These are phyloP conservation scores for Ceratobasidium sp. DNA, from an alignment of 1,284 basidiomycete species.

Conservation along the genomic window DNA sequence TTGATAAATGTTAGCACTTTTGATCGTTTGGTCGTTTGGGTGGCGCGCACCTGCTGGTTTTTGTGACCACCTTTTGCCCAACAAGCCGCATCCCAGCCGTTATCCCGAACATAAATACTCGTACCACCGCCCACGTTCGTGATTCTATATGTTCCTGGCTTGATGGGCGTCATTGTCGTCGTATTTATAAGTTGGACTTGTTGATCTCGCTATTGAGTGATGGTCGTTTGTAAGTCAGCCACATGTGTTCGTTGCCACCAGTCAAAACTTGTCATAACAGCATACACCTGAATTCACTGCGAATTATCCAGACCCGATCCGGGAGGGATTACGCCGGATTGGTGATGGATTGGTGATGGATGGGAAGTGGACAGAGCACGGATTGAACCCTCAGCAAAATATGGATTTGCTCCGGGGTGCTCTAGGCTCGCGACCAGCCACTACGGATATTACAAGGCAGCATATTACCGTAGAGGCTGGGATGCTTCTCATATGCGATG, in stretches of 20 bases:
- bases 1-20: background rate
- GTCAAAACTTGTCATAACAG: background rate
- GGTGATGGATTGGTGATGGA: too few relatives aligned
- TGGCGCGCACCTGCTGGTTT: background rate
- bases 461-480: conserved; percentile 11
- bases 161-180: background rate
- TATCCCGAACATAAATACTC: background rate
- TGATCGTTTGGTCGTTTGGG: background rate
- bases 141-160: conserved; percentile 2
- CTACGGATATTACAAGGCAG: conserved; percentile 18
- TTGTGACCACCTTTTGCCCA: background rate
- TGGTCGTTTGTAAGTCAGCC: background rate
- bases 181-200: background rate
- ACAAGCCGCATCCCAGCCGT: conserved; percentile 7
- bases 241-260: background rate
- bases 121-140: background rate
- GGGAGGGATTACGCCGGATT: too few relatives aligned
- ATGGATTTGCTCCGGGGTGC: too few relatives aligned
- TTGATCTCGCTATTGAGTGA: background rate
- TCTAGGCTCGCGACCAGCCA: conserved; percentile 11
- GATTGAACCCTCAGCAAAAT: too few relatives aligned
- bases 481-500: background rate
- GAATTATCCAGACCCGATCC: too few relatives aligned
- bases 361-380: too few relatives aligned
- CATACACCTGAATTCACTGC: too few relatives aligned